Evolutionary conservation across 169 alveolate species (phyloP), one percentile per base, ranked within the genome.

Genomic region (Plasmodium yoelii): DNA sequence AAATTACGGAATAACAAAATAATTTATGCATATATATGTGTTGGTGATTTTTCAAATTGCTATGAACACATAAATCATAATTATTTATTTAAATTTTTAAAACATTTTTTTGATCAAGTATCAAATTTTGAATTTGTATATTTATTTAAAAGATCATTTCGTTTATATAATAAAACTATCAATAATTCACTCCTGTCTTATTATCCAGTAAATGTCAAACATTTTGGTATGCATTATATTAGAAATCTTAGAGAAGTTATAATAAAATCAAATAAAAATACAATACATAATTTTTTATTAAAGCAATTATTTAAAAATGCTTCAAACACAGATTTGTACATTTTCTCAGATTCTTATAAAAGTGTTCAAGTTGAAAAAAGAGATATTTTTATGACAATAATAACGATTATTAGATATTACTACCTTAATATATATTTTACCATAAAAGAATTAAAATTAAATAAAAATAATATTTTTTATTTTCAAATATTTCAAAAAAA

Each of bases 41-140:
- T 86, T 8, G 91, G 91, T n/a, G 91, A 86, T 55, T 86, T 86
- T 47, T 70, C 73, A 7, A 86, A 71, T 28, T 86, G 91, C 22
- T 86, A 86, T 39, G 91, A 86, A 19, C 91, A 86, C 46, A 86
- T 86, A 39, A 59, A 71, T 26, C 91, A 86, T 86, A 71, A 86
- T 55, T 86, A 68, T 69, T 51, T 86, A 47, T 86, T 86, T 64
- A 86, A 68, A 69, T 69, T 59, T 24, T 47, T 86, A 55, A 86
- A 86, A 72, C 15, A 13, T 9, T 69, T 86, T 53, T 70, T 86
- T 47, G 69, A 86, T 24, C 69, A 61, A 5, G 51, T 70, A 42
- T 47, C 87, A n/a, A 86, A 86, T 44, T 86, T 86, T 70, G 91
- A 86, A 61, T 70, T 86, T 86, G 60, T 86, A 10, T 86, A 86